A percentile compares a stretch with the other conserved stretches of the same genome.
These are phyloP conservation scores for Datura wrightii DNA, from an alignment of 257 asterid genomes.

Conservation along the genomic window DNA sequence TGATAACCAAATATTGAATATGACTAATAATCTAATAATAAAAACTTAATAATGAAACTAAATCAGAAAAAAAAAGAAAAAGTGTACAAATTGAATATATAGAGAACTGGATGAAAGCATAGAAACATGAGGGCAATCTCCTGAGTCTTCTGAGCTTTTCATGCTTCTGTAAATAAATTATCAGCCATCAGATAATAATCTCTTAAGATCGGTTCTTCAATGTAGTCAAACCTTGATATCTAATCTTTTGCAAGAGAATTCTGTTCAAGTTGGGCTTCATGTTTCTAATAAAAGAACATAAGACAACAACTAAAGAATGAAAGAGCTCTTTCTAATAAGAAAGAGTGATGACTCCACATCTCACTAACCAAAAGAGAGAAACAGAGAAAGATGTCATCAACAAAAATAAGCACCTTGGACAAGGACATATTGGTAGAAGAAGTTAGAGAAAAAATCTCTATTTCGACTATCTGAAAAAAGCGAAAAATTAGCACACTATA, in stretches of 20 bases:
- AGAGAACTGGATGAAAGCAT: slow-evolving; percentile 6
- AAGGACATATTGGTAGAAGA: background rate
- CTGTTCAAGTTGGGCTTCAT: background rate
- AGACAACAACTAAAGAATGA: background rate
- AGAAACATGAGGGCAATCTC: background rate
- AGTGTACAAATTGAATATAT: background rate
- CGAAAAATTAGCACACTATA: background rate
- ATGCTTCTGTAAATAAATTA: background rate
- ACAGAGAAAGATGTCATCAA: slow-evolving; percentile 16
- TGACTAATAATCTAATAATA: background rate
- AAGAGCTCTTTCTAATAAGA: background rate
- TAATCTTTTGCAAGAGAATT: background rate
- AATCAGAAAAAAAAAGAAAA: background rate
- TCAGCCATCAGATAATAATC: background rate
- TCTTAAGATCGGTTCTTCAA: background rate
- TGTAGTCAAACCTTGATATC: background rate
- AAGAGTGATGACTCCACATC: background rate
- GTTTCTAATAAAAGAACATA: background rate
- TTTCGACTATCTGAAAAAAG: slow-evolving; percentile 21
- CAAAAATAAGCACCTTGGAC: background rate
- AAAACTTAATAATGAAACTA: background rate
- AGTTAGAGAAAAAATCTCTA: background rate
- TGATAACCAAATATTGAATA: background rate
- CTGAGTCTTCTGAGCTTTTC: background rate
- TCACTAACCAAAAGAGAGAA: background rate